phyloP scores from a whole-genome alignment of 2,329 filamentous ascomycete genomes.

The Apiospora malaysiana region DNA sequence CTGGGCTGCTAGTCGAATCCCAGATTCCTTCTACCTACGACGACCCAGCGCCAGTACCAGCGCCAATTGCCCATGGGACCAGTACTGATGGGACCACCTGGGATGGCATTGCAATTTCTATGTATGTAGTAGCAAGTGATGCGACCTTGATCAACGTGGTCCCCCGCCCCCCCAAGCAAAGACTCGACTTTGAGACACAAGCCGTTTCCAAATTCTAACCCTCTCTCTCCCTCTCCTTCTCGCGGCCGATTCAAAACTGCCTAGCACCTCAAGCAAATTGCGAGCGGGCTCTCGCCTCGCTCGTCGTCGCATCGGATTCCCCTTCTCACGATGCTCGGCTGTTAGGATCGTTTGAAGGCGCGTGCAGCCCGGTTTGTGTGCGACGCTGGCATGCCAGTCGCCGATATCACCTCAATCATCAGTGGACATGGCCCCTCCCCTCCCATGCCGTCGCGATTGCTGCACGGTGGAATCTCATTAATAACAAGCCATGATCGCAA shows the following conservation, averaged over 20 bases:
- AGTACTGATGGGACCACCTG: too few relatives aligned
- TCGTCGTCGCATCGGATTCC: background rate
- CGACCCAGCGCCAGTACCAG: background rate
- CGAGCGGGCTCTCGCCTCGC: background rate
- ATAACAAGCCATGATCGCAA: background rate
- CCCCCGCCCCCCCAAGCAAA: background rate
- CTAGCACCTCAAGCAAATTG: conserved; percentile 11
- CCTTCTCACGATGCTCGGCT: background rate
- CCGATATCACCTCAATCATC: too few relatives aligned
- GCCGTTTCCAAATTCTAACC: conserved; percentile 4
- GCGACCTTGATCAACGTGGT: background rate
- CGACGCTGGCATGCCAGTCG: conserved; percentile 4
- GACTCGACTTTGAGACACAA: conserved; percentile 6
- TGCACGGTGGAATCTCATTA: background rate
- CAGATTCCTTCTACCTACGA: background rate
- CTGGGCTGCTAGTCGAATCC: background rate
- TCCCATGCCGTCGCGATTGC: background rate
- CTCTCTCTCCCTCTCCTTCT: background rate
- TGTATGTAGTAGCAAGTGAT: background rate
- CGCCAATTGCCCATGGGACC: too few relatives aligned
- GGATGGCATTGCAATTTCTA: too few relatives aligned
- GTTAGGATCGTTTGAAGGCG: background rate
- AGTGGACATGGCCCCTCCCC: background rate
- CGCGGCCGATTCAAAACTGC: background rate
- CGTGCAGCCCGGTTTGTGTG: background rate